phyloP scores from a whole-genome alignment of 2,329 filamentous ascomycete genomes.

The Botrytis paeoniae region DNA sequence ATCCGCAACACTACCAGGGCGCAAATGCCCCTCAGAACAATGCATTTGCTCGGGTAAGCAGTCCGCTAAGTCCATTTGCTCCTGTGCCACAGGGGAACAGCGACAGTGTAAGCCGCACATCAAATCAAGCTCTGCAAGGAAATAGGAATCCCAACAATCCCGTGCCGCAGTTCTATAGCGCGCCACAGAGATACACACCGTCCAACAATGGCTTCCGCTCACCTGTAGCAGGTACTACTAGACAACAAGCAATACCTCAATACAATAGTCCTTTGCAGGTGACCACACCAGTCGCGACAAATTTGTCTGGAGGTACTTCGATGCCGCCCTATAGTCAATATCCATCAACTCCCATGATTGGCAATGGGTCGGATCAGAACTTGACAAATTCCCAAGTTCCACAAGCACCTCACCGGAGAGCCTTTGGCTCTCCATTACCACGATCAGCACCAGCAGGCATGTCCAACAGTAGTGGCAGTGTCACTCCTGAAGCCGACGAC shows the following conservation, averaged over 20 bases:
- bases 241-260: not conserved
- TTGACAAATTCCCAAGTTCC: too few species aligned
- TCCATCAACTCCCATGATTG: accelerated
- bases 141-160: not conserved
- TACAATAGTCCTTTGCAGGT: not conserved
- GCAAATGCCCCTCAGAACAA: not conserved
- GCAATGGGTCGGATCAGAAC: not conserved
- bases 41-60: not conserved
- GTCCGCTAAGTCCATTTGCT: not conserved
- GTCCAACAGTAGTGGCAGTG: not conserved
- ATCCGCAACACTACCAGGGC: not conserved
- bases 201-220: not conserved
- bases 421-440: accelerated
- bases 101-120: too few species aligned
- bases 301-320: accelerated
- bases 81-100: not conserved
- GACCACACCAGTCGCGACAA: not conserved
- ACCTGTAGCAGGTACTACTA: not conserved
- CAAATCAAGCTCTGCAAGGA: not conserved
- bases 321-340: not conserved
- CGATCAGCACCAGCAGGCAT: not conserved
- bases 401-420: not conserved
- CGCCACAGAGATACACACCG: not conserved
- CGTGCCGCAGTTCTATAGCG: accelerated
- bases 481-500: not conserved